Evolutionary conservation across 2,329 filamentous ascomycete genomes (phyloP), one percentile per base, ranked within the genome.

Genomic region (Colletotrichum neosansevieriae): DNA sequence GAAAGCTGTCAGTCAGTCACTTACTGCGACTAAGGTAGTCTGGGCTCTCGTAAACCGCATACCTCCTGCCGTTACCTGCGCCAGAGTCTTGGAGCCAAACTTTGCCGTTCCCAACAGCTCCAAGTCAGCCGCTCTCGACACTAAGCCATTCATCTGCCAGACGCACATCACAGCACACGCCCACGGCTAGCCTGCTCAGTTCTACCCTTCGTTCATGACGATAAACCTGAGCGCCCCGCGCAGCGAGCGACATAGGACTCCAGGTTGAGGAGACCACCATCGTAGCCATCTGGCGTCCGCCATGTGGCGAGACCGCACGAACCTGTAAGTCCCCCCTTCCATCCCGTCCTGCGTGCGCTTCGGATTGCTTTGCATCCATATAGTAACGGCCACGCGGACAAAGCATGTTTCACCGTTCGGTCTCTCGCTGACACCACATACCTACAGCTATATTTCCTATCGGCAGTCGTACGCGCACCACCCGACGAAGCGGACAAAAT

Each of bases 281-380:
- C 53, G 38, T 50, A 40, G 50, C 67, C 42, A 65, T 75, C 51
- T 69, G 77, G 82, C 83, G 84, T 86, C 86, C 89, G 91, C 88
- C 84, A 97, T 97, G 94, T 99, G 94, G 94, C 94, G 96, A 85
- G 96, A 99, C 87, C 92, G 96, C 83, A 99, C 96, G 75, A 99
- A 98, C 80, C 92, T 99, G 94, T 98, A 89, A 75, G 88, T 66
- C 44, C 49, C 61, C 61, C 36, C 4, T 38, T 15, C 36, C 36
- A 38, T 15, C 11, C 10, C 36, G 36, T 38, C 56, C 36, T 62
- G 40, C 64, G 70, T 58, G 63, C 62, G 58, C 42, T 63, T 45
- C 66, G 34, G 61, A 61, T 72, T n/a, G 61, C 24, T 60, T 24
- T 29, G 29, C 29, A 29, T 29, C 29, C 29, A 29, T 29, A 6